Evolutionary conservation across 345 rosid species (phyloP), one percentile per base, ranked within the genome.

Genomic region (Bruguiera sexangula): DNA sequence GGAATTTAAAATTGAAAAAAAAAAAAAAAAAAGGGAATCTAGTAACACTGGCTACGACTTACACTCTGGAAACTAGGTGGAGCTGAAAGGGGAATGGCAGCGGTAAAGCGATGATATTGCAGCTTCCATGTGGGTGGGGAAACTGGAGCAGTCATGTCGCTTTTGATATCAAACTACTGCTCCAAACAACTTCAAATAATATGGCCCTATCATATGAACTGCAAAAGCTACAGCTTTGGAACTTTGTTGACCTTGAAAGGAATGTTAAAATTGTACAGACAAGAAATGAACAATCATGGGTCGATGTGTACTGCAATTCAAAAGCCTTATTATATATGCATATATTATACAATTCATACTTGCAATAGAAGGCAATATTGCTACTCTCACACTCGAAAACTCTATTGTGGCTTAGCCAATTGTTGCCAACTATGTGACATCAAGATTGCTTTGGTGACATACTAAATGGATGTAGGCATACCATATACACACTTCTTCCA

Each of bases 51-150:
- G 21, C 46, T 10, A 31, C 65, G 22, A 26, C 6, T 39, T 51
- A 39, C 60, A 13, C 16, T 8, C 27, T 27, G 46, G 30, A 32
- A 70, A 46, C 46, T 34, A 65, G 54, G 73, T 55, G 59, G 66
- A 75, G 62, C 26, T 52, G 79, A 81, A 63, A 74, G 79, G 59
- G 77, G 69, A 74, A 81, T 72, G 73, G 81, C 76, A 81, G 65
- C 26, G 53, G 46, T 18, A 65, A 72, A 69, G 81, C 83, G 76
- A 78, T 69, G 64, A 72, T 74, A 57, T 32, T 31, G 66, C 34
- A 34, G 74, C 66, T 72, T 72, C 79, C 77, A 71, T 77, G 71
- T 77, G 60, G 82, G 81, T 69, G 77, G 85, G 74, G 66, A 62
- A 74, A 60, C 26, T 27, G 52, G 34, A 67, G 13, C 54, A 62